Conservation (phyloP, 352 stramenopile species). For the Aphanomyces astaci region DNA sequence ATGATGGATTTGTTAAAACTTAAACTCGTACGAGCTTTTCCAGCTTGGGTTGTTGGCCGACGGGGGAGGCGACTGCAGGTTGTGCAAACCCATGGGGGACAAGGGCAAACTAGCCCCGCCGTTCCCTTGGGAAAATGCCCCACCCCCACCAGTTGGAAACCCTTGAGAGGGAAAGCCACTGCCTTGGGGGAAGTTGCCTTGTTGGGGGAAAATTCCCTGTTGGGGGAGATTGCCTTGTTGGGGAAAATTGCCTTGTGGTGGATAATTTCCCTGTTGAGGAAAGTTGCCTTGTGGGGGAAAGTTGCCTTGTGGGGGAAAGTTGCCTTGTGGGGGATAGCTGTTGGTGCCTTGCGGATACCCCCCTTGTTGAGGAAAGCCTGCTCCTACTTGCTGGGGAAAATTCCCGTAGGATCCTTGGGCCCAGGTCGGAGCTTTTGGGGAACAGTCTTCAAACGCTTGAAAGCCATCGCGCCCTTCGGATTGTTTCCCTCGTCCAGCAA, state of each 20-base stretch:
- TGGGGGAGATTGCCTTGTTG: neutral
- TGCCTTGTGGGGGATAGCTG: neutral
- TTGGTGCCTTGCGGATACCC: neutral
- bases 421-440: no score
- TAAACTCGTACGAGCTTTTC: slow-evolving; percentile 20
- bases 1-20: no score
- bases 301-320: neutral
- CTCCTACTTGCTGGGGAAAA: neutral
- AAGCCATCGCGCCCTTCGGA: slow-evolving; percentile 15
- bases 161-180: no score
- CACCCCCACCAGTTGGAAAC: no score
- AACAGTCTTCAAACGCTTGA: slow-evolving; percentile 15
- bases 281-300: no score
- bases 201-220: neutral
- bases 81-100: slow-evolving; percentile 21
- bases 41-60: slow-evolving; percentile 4
- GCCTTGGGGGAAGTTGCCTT: neutral
- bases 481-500: neutral
- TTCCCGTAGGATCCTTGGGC: no score
- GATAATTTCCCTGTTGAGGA: neutral
- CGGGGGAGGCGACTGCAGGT: slow-evolving; percentile 8
- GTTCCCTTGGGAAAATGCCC: no score
- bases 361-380: neutral
- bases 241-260: neutral
- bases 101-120: no score